phyloP scores from a whole-genome alignment of 2,329 filamentous ascomycete genomes.

The Sphaerostilbella broomeana region DNA sequence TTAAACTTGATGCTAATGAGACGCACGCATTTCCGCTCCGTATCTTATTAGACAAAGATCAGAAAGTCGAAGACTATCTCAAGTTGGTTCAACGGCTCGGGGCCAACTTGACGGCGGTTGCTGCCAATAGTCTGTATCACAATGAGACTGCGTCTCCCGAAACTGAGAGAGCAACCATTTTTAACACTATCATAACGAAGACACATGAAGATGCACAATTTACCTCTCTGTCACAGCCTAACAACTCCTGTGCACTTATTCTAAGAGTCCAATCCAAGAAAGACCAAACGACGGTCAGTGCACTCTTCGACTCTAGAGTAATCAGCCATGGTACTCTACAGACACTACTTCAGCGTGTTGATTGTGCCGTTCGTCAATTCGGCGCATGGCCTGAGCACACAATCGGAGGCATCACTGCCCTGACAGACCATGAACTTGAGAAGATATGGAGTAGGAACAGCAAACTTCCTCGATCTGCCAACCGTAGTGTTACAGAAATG shows the following conservation, averaged over 20 bases:
- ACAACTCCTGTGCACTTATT: conserved; percentile 1
- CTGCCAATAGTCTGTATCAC: conserved; percentile 2
- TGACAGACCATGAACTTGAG: background rate
- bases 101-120: conserved; percentile 1
- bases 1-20: background rate
- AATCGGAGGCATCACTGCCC: background rate
- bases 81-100: background rate
- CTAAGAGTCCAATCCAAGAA: background rate
- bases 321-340: background rate
- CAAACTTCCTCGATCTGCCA: conserved; percentile 7
- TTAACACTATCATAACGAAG: conserved; percentile 3
- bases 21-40: conserved; percentile 2
- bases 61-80: background rate
- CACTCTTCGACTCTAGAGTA: background rate
- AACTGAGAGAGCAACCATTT: background rate
- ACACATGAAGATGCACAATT: background rate
- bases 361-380: background rate
- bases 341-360: background rate
- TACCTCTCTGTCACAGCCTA: too few species aligned
- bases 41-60: background rate
- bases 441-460: conserved; percentile 18
- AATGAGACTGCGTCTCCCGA: background rate
- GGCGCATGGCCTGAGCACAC: background rate
- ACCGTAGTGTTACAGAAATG: conserved; percentile 18
- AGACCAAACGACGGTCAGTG: background rate